Evolutionary conservation across 2,329 filamentous ascomycete species (phyloP), one percentile per base, ranked within the genome.

Genomic region (Talaromyces sp.): DNA sequence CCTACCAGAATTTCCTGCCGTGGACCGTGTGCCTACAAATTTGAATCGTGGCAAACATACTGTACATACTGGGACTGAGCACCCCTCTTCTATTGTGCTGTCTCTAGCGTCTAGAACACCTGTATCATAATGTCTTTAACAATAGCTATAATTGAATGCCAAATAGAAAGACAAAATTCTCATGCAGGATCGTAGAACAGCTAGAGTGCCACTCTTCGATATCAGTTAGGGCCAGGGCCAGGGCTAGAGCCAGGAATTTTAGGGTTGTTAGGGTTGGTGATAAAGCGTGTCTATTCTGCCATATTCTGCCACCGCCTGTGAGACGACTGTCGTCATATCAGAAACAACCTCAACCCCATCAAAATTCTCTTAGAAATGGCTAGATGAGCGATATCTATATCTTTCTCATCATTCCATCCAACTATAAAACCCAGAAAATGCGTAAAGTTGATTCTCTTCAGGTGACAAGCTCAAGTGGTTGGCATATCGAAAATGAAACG

Each of bases 381-480:
- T n/a, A n/a, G 25, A 53, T 3, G 15, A 29, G 10, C 15, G 6
- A 53, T 31, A n/a, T 11, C 27, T 8, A 5, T n/a, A 11, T 27
- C 22, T n/a, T 51, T 27, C 8, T 5, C 47, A 10, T 25, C 22
- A 3, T 8, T 25, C 5, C n/a, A 70, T 70, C 0, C 82, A 86
- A 68, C 92, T 92, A 73, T 91, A 89, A 7, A 71, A 90, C 86
- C 25, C 89, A 83, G 70, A 93, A 92, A 60, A 84, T 87, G 5
- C 88, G 84, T 78, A 93, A 90, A 71, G 93, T 93, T 29, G 91
- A 83, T 1, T 84, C 80, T 3, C 92, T 36, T 8, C 17, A 85
- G 72, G 89, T 92, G 40, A 92, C 84, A 0, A 92, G 87, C 75
- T 92, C 89, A 2, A 90, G 84, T 75, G 27, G 25, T 11, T 92